Percentiles rank a stretch among this genome's conserved stretches.
Conservation (phyloP, 2,329 filamentous ascomycete species). For the Coniochaeta pulveracea region DNA sequence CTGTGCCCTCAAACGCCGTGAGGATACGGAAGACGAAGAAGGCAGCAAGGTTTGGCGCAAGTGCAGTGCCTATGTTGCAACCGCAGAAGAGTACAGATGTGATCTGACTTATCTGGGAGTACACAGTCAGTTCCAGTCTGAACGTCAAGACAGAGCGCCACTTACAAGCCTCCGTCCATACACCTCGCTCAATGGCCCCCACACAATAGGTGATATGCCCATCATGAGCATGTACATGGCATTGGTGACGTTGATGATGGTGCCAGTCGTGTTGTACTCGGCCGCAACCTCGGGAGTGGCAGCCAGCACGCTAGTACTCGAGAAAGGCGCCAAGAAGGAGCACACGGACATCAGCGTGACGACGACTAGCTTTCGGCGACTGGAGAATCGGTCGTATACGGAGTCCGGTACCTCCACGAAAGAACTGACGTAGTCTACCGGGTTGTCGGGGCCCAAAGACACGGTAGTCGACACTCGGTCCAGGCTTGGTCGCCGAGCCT, state of each 20-base stretch:
- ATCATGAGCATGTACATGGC: slow-evolving; percentile 62
- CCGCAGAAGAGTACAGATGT: slow-evolving; percentile 48
- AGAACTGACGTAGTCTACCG: slow-evolving; percentile 17
- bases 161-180: slow-evolving; percentile 38
- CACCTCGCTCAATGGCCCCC: slow-evolving; percentile 52
- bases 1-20: slow-evolving; percentile 59
- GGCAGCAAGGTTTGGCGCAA: slow-evolving; percentile 51
- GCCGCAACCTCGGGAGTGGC: slow-evolving; percentile 54
- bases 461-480: slow-evolving; percentile 7
- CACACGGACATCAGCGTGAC: slow-evolving; percentile 62
- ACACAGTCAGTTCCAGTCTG: too few species aligned
- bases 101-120: slow-evolving; percentile 35
- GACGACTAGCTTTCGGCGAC: slow-evolving; percentile 52
- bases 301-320: slow-evolving; percentile 52
- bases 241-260: slow-evolving; percentile 56
- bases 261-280: slow-evolving; percentile 46
- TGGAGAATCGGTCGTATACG: slow-evolving; percentile 54
- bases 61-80: slow-evolving; percentile 54
- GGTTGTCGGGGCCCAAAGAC: slow-evolving; percentile 15
- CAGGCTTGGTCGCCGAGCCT: not conserved
- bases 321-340: slow-evolving; percentile 63
- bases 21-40: slow-evolving; percentile 61
- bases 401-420: slow-evolving; percentile 32
- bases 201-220: slow-evolving; percentile 54
- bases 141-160: slow-evolving; percentile 4